Evolutionary conservation across 495 filamentous ascomycete genomes (phyloP), one percentile per base, ranked within the genome.

Genomic region (Aspergillus wentii): DNA sequence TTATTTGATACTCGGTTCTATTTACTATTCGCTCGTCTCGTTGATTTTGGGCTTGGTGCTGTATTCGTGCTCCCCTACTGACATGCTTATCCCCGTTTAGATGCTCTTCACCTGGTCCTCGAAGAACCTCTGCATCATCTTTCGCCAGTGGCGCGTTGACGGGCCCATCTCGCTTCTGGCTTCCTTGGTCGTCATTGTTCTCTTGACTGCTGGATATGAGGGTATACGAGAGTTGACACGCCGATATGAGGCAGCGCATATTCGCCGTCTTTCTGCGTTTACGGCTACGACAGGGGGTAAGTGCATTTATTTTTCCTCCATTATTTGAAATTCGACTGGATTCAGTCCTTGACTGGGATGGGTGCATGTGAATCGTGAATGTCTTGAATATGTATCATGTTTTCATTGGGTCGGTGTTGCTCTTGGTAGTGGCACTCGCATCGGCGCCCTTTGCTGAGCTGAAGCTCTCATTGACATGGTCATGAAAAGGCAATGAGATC

Each of bases 101-200:
- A 97, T 95, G 91, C 78, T 96, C 22, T 98, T 98, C 64, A 98
- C 88, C 35, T 97, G 92, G 94, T 75, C 85, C 50, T 89, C 88
- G 13, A 71, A 77, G 30, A 79, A 96, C 62, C 85, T 98, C 42
- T 98, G 92, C 74, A 90, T 98, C 54, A 74, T 97, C 62, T 98
- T 96, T 72, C 80, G 72, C 47, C 76, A 80, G 66, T 98, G 92
- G 92, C 92, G 82, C 54, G 68, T 97, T 59, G 75, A 66, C 35
- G 80, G 78, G 27, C 78, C 79, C n/a, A 41, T 72, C 17, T 78
- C 79, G 6, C 80, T 98, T 19, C 49, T 95, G 54, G 54, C 86
- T 51, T 94, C 89, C 21, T 81, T 98, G 46, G 58, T 87, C 33
- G 86, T 78, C 37, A 79, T 98, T 46, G 80, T 89, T 36, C 72